These are phyloP conservation scores for Globisporangium rhizosaccharum DNA, from an alignment of 352 stramenopile species.

Conservation along the genomic window DNA sequence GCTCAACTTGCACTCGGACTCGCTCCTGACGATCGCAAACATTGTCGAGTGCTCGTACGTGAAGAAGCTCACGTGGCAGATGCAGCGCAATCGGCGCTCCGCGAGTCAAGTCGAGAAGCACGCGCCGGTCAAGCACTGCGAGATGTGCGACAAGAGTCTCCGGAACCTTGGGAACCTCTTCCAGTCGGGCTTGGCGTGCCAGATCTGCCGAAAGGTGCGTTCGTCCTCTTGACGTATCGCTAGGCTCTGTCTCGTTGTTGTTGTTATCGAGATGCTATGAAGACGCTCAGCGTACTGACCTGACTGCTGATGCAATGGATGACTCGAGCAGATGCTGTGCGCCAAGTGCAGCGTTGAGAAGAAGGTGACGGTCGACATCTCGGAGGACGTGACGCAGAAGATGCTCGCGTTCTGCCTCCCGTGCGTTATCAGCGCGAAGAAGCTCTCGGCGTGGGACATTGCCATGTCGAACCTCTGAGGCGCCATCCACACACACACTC, in stretches of 20 bases:
- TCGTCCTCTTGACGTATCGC: too few species aligned
- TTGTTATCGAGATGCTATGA: too few species aligned
- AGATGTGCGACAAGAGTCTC: conserved; percentile 32
- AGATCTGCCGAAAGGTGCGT: conserved; percentile 27
- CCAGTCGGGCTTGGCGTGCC: conserved; percentile 23
- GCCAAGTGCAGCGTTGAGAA: conserved; percentile 49
- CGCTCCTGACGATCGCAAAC: conserved; percentile 13
- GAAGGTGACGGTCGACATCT: conserved; percentile 31
- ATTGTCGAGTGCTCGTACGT: conserved; percentile 45
- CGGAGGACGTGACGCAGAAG: conserved; percentile 25
- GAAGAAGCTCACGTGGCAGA: conserved; percentile 44
- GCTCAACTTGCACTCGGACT: conserved; percentile 22
- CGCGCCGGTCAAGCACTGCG: conserved; percentile 5
- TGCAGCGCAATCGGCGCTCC: conserved; percentile 12
- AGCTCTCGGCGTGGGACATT: conserved; percentile 40
- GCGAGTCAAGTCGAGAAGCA: conserved; percentile 15
- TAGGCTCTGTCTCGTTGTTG: neutral
- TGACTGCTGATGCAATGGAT: too few species aligned
- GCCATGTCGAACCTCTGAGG: conserved; percentile 11
- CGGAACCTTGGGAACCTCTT: conserved; percentile 30
- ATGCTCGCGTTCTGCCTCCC: conserved; percentile 40
- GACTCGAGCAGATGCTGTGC: conserved; percentile 21
- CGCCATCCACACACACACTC: neutral
- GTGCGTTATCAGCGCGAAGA: conserved; percentile 34
- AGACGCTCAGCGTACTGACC: too few species aligned